phyloP scores from a whole-genome alignment of 768 basidiomycete genomes.

The Pseudohyphozyma bogoriensis region DNA sequence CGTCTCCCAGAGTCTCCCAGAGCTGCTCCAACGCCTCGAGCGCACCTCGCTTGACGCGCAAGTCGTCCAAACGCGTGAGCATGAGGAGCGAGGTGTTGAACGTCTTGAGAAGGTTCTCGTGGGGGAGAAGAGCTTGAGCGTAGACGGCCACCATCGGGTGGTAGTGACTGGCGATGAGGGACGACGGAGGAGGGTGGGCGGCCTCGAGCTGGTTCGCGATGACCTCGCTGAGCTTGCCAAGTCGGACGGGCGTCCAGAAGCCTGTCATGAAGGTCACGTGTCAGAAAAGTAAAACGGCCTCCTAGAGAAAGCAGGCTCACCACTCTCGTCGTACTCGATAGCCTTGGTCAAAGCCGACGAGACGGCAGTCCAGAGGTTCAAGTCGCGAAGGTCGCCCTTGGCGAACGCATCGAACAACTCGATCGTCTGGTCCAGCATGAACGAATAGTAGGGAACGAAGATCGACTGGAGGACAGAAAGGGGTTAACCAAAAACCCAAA shows the following conservation, averaged over 20 bases:
- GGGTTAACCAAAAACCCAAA: not conserved
- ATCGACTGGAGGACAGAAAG: slow-evolving; percentile 48
- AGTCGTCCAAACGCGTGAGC: slow-evolving; percentile 77
- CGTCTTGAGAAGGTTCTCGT: slow-evolving; percentile 58
- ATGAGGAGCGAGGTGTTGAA: slow-evolving; percentile 77
- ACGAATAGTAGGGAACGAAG: slow-evolving; percentile 84
- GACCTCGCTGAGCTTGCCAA: slow-evolving; percentile 52
- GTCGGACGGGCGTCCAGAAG: slow-evolving; percentile 81
- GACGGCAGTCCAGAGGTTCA: slow-evolving; percentile 54
- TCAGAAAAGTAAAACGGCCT: too few species aligned
- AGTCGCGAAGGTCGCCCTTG: slow-evolving; percentile 37
- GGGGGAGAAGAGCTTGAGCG: slow-evolving; percentile 40
- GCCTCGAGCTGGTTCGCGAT: slow-evolving; percentile 56
- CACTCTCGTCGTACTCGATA: slow-evolving; percentile 66
- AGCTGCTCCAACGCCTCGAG: slow-evolving; percentile 57
- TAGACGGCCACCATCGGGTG: slow-evolving; percentile 35
- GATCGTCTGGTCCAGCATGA: slow-evolving; percentile 57
- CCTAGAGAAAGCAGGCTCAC: slow-evolving; percentile 44
- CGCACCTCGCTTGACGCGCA: slow-evolving; percentile 57
- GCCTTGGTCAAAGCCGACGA: slow-evolving; percentile 58
- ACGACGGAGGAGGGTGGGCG: slow-evolving; percentile 32
- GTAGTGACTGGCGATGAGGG: slow-evolving; percentile 1
- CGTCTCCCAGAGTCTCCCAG: slow-evolving; percentile 46
- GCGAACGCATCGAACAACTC: slow-evolving; percentile 52
- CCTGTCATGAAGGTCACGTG: slow-evolving; percentile 41